These are phyloP conservation scores for Verticillium nonalfalfae DNA, from an alignment of 2,329 filamentous ascomycete species.

Conservation along the genomic window DNA sequence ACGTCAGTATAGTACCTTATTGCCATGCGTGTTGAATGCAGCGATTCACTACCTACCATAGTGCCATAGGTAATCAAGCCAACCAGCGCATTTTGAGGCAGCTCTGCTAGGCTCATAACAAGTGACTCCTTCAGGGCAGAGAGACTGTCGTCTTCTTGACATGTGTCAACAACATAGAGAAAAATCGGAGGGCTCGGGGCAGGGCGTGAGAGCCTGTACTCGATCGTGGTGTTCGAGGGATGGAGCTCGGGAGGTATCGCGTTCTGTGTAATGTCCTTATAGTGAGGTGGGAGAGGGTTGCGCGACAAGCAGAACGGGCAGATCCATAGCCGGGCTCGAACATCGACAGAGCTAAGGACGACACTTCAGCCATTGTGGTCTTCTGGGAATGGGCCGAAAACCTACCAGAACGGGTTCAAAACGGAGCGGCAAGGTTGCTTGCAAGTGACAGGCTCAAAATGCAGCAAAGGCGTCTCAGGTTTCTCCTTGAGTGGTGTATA, in stretches of 20 bases:
- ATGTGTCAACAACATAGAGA: constrained; percentile 81
- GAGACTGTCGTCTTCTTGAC: constrained; percentile 81
- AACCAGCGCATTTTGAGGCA: constrained; percentile 76
- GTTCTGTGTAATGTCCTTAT: constrained; percentile 83
- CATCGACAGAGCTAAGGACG: constrained; percentile 65
- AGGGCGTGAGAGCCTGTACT: constrained; percentile 74
- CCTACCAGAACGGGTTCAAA: constrained; percentile 93
- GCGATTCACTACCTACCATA: constrained; percentile 56
- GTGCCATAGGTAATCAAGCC: constrained; percentile 86
- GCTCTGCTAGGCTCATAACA: constrained; percentile 76
- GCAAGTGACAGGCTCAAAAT: constrained; percentile 96
- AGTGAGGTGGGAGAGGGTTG: constrained; percentile 77
- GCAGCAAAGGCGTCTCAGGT: constrained; percentile 77
- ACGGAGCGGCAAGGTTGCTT: constrained; percentile 94
- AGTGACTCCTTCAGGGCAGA: constrained; percentile 79
- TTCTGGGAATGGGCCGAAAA: constrained; percentile 1
- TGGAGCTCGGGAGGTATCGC: constrained; percentile 80
- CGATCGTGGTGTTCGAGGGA: constrained; percentile 79
- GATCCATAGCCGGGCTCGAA: constrained; percentile 79
- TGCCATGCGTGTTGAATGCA: background rate
- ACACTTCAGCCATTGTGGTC: constrained; percentile 12
- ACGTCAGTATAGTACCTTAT: background rate
- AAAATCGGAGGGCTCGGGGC: constrained; percentile 85
- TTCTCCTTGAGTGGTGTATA: constrained; percentile 97
- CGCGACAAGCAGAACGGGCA: constrained; percentile 83